Percentiles rank a stretch among this genome's conserved stretches.
These are phyloP conservation scores for Lentinula lateritia DNA, from an alignment of 768 basidiomycete genomes.

Conservation along the genomic window DNA sequence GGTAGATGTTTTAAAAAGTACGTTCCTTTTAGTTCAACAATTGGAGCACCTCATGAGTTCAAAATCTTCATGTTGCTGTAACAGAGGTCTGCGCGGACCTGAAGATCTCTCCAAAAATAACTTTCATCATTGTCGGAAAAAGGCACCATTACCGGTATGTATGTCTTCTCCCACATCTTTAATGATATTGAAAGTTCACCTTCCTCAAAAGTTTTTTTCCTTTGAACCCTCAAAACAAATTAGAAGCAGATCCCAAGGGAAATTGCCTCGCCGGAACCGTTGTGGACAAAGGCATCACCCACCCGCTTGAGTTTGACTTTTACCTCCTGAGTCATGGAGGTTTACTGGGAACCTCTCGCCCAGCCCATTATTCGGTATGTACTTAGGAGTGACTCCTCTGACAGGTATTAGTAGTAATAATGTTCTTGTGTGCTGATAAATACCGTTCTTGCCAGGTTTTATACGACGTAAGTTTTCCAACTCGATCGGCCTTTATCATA, in stretches of 20 bases:
- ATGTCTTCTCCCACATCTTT: conserved; percentile 29
- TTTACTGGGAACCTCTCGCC: conserved; percentile 65
- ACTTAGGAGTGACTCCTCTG: too few relatives aligned
- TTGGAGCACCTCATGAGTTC: too few relatives aligned
- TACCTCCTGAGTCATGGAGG: conserved; percentile 77
- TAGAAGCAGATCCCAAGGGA: conserved; percentile 57
- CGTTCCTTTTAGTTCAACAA: background rate
- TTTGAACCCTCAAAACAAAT: conserved; percentile 21
- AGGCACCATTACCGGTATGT: conserved; percentile 26
- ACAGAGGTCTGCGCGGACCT: conserved; percentile 42
- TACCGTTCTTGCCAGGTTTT: conserved; percentile 14
- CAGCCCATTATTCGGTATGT: conserved; percentile 37
- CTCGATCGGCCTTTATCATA: too few relatives aligned
- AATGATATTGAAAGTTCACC: too few relatives aligned
- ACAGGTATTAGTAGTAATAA: too few relatives aligned
- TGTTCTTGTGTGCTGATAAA: too few relatives aligned
- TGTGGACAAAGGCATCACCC: conserved; percentile 62
- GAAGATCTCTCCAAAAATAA: conserved; percentile 39
- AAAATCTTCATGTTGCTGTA: background rate
- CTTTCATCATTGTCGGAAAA: conserved; percentile 53
- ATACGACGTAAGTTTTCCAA: conserved; percentile 29
- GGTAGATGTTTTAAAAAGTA: conserved; percentile 1
- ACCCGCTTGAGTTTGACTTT: conserved; percentile 73
- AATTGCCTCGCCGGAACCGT: conserved; percentile 79
- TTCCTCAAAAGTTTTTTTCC: background rate